Conservation (phyloP, 2,329 filamentous ascomycete genomes). For the Calonectria pauciramosa region DNA sequence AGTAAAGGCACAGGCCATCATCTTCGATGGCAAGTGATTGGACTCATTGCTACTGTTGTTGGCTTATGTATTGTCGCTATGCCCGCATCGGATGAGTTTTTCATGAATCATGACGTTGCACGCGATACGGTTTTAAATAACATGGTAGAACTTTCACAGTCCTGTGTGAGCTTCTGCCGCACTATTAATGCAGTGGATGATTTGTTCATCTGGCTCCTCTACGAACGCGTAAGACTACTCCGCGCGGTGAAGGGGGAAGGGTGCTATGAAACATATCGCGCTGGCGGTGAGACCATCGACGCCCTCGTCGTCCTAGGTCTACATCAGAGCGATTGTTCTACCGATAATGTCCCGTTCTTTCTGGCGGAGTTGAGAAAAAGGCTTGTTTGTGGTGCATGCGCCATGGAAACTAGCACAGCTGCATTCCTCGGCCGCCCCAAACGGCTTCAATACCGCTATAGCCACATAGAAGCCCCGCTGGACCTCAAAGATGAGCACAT, state of each 20-base stretch:
- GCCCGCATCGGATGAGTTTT: neutral
- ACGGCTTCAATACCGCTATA: constrained; percentile 9
- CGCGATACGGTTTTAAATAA: neutral
- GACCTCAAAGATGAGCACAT: constrained; percentile 5
- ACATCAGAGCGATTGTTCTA: neutral
- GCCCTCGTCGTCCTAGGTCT: neutral
- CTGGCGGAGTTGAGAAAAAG: constrained; percentile 9
- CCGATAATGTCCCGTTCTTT: neutral
- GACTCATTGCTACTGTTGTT: constrained; percentile 7
- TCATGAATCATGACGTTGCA: neutral
- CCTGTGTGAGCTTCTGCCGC: constrained; percentile 2
- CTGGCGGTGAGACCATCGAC: constrained; percentile 6
- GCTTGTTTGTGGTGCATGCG: neutral
- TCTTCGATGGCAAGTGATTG: constrained; percentile 14
- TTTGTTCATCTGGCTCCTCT: constrained; percentile 5
- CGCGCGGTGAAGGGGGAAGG: constrained; percentile 8
- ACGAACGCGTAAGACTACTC: neutral
- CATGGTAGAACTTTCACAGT: neutral
- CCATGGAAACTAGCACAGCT: constrained; percentile 6
- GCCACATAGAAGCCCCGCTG: neutral
- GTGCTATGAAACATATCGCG: constrained; percentile 8
- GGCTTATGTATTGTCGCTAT: neutral
- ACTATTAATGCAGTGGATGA: constrained; percentile 5
- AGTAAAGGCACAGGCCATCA: neutral
- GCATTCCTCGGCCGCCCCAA: constrained; percentile 13